Evolutionary conservation across 139 green algal genomes (phyloP), one percentile per base, ranked within the genome.

Genomic region (Coelastrella sp.): DNA sequence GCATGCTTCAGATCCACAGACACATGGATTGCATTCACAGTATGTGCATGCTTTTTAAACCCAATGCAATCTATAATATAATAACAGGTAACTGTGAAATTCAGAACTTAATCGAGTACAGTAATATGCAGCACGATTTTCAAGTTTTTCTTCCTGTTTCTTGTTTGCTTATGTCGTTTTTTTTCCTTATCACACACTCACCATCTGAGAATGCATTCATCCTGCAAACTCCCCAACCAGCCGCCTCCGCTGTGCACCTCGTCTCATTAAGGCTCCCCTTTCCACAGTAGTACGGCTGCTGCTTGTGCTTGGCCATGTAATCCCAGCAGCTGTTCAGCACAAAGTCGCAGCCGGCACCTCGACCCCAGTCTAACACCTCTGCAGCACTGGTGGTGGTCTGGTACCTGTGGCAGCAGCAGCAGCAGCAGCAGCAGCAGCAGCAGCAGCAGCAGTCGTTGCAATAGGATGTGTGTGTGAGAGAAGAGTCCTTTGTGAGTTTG

Each of bases 331-430:
- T 27, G 12, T 24, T 10, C 12, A 78, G 25, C 24, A 78, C 82
- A 78, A 87, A 87, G 63, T 72, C 82, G 14, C 82, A 87, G 24
- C 82, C 82, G 9, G 82, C 82, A 0, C 12, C 82, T 6, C 82
- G 56, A 49, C 82, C 82, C 82, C 82, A 87, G 82, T 87, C 82
- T 25, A 87, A 61, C 61, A 61, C 25, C 63, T 87, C 82, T 17
- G 63, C 82, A 35, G 9, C 10, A 11, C n/a, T 78, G 24, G 78
- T 65, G 63, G 78, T 22, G 7, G 82, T 17, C 4, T 59, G 25
- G n/a, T 87, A 87, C 82, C 82, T 84, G 78, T 11, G 63, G 63
- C 12, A 70, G 15, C 12, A 14, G 15, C 63, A 76, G 35, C 68
- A 76, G 19, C 68, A 76, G 19, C 24, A 27, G 66, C 17, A 20